Evolutionary conservation across 1,284 basidiomycete genomes (phyloP).

Genomic region (Butyriboletus appendiculatus): DNA sequence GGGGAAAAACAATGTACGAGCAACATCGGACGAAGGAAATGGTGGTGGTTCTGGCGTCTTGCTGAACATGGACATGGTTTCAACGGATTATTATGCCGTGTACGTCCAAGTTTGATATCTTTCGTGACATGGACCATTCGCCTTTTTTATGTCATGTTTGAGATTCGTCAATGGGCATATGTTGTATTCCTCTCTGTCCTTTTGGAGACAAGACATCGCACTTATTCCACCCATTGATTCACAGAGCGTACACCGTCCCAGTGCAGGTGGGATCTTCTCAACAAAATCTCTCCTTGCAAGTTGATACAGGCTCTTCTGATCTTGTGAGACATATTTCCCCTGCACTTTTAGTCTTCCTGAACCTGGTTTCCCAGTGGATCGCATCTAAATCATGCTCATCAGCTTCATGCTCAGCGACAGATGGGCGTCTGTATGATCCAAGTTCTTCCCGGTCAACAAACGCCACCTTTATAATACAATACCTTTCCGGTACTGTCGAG

Average conservation of each 20-base stretch:
- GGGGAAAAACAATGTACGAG: slow-evolving; percentile 19
- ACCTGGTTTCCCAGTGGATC: slow-evolving; percentile 52
- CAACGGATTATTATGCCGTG: slow-evolving; percentile 51
- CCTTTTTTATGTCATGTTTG: background rate
- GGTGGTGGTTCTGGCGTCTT: slow-evolving; percentile 50
- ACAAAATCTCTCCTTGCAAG: slow-evolving; percentile 59
- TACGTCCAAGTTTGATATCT: slow-evolving; percentile 37
- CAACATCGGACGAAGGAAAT: slow-evolving; percentile 33
- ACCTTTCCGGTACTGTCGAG: slow-evolving; percentile 55
- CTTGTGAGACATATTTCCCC: slow-evolving; percentile 46
- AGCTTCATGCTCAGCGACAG: slow-evolving; percentile 44
- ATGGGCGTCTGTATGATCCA: slow-evolving; percentile 54
- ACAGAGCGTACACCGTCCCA: slow-evolving; percentile 62
- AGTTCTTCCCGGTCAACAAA: slow-evolving; percentile 44
- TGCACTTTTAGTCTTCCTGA: slow-evolving; percentile 1
- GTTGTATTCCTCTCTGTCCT: background rate
- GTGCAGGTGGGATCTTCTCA: slow-evolving; percentile 48
- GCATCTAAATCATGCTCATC: slow-evolving; percentile 57
- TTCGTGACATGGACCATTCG: background rate
- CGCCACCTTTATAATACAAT: slow-evolving; percentile 48
- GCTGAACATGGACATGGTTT: slow-evolving; percentile 52
- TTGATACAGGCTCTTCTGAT: slow-evolving; percentile 78
- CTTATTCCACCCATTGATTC: background rate
- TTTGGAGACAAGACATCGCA: background rate
- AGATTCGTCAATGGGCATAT: background rate